Evolutionary conservation across 106 monocot genomes (phyloP).

Genomic region (Dendrobium catenatum): DNA sequence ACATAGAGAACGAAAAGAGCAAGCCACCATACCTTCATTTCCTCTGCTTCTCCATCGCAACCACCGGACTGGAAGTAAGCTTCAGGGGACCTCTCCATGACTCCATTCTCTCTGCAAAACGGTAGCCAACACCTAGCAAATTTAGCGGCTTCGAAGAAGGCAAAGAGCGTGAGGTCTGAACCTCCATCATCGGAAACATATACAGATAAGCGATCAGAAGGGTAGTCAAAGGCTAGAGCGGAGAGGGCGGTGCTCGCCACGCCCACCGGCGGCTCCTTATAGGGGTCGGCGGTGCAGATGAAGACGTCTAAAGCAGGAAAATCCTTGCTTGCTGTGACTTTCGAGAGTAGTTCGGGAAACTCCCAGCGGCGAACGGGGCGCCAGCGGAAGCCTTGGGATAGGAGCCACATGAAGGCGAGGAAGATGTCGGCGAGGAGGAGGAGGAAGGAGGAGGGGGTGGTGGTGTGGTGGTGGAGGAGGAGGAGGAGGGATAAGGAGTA

Average conservation of each 20-base stretch:
- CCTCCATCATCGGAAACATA: conserved; percentile 84
- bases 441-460: neutral
- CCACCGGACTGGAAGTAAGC: conserved; percentile 29
- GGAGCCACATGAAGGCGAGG: neutral
- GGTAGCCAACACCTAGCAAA: conserved; percentile 52
- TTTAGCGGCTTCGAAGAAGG: conserved; percentile 35
- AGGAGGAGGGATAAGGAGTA: too few relatives aligned
- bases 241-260: conserved; percentile 68
- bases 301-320: conserved; percentile 61
- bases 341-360: conserved; percentile 31
- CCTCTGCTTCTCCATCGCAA: neutral
- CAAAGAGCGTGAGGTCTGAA: conserved; percentile 53
- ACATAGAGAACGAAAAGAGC: too few relatives aligned
- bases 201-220: conserved; percentile 38
- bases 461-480: too few relatives aligned
- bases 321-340: neutral
- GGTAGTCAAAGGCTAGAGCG: conserved; percentile 72
- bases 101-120: conserved; percentile 37
- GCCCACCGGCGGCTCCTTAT: conserved; percentile 57
- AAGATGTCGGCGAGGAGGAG: conserved; percentile 34
- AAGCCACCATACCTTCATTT: conserved; percentile 45
- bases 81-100: conserved; percentile 40
- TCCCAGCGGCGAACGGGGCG: conserved; percentile 44
- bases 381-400: conserved; percentile 45
- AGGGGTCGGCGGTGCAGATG: conserved; percentile 69